Conservation (phyloP, 225 moss, liverwort and hornwort genomes). For the Sphagnum tenellum region DNA sequence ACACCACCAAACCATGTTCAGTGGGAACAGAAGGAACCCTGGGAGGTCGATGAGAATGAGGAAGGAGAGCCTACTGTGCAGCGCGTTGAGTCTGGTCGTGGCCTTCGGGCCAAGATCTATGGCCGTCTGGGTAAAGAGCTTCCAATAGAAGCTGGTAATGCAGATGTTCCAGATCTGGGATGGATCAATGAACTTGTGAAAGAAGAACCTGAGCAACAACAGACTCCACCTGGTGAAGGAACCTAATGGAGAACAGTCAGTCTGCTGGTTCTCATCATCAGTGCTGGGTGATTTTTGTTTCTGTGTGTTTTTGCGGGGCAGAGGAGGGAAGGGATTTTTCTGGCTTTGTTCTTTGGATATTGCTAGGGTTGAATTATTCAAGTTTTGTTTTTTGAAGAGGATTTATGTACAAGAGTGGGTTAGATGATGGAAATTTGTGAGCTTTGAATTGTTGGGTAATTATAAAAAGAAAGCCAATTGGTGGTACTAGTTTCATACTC, state of each 20-base stretch:
- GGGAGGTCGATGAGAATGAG: constrained; percentile 74
- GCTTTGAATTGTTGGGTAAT: no score
- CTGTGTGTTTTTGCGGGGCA: no score
- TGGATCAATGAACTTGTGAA: constrained; percentile 94
- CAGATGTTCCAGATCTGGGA: constrained; percentile 71
- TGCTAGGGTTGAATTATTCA: no score
- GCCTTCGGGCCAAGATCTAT: constrained; percentile 89
- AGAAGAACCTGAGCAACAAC: constrained; percentile 54
- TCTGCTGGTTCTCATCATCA: no score
- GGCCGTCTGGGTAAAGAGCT: constrained; percentile 69
- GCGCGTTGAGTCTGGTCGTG: constrained; percentile 87
- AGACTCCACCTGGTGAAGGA: constrained; percentile 27
- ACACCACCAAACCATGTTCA: constrained; percentile 73
- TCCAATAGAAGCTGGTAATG: constrained; percentile 36
- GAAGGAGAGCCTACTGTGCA: constrained; percentile 70
- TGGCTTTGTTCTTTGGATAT: no score
- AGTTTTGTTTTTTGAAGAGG: no score
- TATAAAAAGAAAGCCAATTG: no score
- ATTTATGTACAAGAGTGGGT: no score
- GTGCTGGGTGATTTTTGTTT: no score
- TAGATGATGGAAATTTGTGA: no score
- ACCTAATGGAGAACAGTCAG: neutral
- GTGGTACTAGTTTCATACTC: no score
- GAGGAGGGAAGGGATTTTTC: no score
- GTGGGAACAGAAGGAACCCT: constrained; percentile 55